A percentile compares a stretch with the other conserved stretches of the same genome.
These are phyloP conservation scores for Paspalum notatum DNA, from an alignment of 176 grass and related monocot species.

Conservation along the genomic window DNA sequence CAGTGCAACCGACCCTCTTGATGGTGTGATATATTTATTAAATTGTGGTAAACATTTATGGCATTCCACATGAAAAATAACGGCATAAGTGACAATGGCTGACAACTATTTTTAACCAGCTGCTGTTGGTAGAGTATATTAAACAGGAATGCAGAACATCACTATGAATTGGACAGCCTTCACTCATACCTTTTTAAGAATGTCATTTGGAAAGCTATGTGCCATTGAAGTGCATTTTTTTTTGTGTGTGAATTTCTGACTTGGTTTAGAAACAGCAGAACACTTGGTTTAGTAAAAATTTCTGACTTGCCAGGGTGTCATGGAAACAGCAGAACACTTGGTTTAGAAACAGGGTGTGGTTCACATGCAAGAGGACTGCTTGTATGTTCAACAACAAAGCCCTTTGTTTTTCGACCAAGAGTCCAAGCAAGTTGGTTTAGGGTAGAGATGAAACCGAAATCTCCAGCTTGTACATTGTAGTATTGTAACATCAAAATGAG, in stretches of 20 bases:
- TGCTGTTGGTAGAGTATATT: background rate
- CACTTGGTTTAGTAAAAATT: background rate
- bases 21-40: background rate
- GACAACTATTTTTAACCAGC: background rate
- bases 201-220: background rate
- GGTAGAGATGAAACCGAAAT: background rate
- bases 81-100: background rate
- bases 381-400: background rate
- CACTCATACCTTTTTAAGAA: background rate
- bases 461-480: slow-evolving; percentile 29
- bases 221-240: slow-evolving; percentile 6
- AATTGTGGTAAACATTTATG: background rate
- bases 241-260: background rate
- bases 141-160: background rate
- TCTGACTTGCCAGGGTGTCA: background rate
- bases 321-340: background rate
- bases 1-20: too few species aligned
- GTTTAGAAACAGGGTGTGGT: background rate
- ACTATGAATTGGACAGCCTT: background rate
- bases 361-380: background rate
- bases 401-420: background rate
- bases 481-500: slow-evolving; percentile 12
- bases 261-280: background rate
- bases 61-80: background rate
- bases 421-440: background rate